Evolutionary conservation across 805 yeast species (phyloP), one percentile per base, ranked within the genome.

Genomic region (Schizosaccharomyces osmophilus): DNA sequence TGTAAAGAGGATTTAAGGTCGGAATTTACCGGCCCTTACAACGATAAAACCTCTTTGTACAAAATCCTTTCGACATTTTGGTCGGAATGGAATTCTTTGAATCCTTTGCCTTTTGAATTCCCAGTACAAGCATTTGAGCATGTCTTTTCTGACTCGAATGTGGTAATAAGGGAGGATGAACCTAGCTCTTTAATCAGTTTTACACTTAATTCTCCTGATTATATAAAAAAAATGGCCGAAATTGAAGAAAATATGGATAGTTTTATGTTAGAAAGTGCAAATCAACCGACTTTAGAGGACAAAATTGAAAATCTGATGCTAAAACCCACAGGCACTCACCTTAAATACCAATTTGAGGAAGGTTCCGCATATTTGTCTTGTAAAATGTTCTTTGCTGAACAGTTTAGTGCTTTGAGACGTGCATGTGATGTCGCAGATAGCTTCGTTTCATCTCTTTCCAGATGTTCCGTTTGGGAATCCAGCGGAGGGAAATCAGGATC

Each of bases 401-500:
- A 93, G 69, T 93, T 93, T 73, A 97, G 90, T 69, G 97, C 97
- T 0, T 82, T 93, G 66, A 75, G 98, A 62, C 77, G 81, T 62
- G 83, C 85, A 39, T 90, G 97, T 74, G 88, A 87, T 0, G 80
- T 82, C 62, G 81, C 81, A 62, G 83, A 79, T 4, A 79, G 78
- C 65, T 93, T 83, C 66, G 81, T 93, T 51, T 95, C 88, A 69
- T 88, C 97, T 71, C 77, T 94, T 59, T 83, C 96, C 4, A 74
- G 98, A 64, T 93, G 99, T 73, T 81, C 88, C 15, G 86, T 88
- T 68, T 94, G 97, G 97, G 89, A 90, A 67, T 84, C 95, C 0
- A 80, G 83, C 32, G 99, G 99, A 48, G 99, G 99, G 45, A 93
- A 93, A 69, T 86, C 95, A 70, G 97, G 97, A 0, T 87, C 96